Conservation (phyloP, 441 rosid species). For the Populus hybrid region DNA sequence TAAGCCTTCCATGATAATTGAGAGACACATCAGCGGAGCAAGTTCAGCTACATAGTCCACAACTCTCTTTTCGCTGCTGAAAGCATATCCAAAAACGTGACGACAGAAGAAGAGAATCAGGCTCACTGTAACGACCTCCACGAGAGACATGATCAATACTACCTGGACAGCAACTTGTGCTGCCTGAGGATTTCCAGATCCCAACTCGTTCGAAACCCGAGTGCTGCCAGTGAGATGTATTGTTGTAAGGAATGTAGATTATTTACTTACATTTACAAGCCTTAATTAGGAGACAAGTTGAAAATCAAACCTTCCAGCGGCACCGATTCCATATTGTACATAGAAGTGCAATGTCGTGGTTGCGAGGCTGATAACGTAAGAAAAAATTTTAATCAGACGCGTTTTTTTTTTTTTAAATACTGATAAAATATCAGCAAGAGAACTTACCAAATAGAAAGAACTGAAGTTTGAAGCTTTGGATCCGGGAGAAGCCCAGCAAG, state of each 20-base stretch:
- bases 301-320: background rate
- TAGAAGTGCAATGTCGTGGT: background rate
- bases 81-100: background rate
- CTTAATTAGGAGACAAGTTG: background rate
- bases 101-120: background rate
- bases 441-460: background rate
- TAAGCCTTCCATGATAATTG: background rate
- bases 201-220: slow-evolving; percentile 23
- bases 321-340: background rate
- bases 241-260: background rate
- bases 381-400: background rate
- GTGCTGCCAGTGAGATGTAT: background rate
- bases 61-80: background rate
- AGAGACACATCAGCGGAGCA: background rate
- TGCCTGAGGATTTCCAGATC: slow-evolving; percentile 39
- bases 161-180: slow-evolving; percentile 16
- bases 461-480: background rate
- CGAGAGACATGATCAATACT: background rate
- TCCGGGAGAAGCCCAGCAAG: background rate
- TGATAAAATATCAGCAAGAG: background rate
- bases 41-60: background rate
- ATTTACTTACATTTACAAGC: background rate
- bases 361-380: background rate
- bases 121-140: background rate
- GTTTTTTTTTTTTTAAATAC: background rate